Base-by-base conservation (phyloP, 2,329 filamentous ascomycete species). In the Neophaeococcomyces mojaviensis region DNA sequence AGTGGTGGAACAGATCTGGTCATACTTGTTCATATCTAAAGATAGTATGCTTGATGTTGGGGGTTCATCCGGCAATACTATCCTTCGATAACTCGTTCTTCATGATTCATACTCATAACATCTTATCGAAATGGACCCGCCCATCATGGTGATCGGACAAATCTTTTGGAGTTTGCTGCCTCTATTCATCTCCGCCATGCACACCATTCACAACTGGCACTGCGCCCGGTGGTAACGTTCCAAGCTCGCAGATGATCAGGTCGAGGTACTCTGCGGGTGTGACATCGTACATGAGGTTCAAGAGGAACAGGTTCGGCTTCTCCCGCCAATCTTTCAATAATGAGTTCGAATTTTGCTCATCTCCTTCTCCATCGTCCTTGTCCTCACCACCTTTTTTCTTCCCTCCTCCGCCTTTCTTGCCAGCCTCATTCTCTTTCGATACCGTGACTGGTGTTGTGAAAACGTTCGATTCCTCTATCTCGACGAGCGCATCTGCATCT, bases 241-340 rank as follows among this genome's bases (percentile, higher is more conserved):
- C 92, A 61, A 90, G 82, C 68, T 98, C 92, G 2, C 88, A 96
- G 40, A 97, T 81, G 33, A 98, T 83, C 65, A 89, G 85, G 32
- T 86, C 83, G 54, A 97, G 82, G 59, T 88, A 89, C 58, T 87
- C 84, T 3, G 87, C 86, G 12, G 84, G 85, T 1, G 92, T 98
- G 39, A 90, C 86, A 64, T 98, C 92, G 61, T 94, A 96, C 66
- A 97, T 79, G 49, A 96, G 75, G 60, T 85, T 85, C 51, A 82
- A 67, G 32, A 84, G 68, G 59, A 82, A 78, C 48, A 84, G 62
- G 47, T 76, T 76, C 22, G 71, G 69, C 35, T 76, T 71, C n/a
- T 81, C 74, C 44, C 67, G 69, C 77, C 78, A 82, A 42, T 72
- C 68, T 30, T 68, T 61, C 30, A 81, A 59, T 34, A 41, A 32